Base-by-base conservation (phyloP, 176 grass and related monocot species). In the Paspalum notatum region DNA sequence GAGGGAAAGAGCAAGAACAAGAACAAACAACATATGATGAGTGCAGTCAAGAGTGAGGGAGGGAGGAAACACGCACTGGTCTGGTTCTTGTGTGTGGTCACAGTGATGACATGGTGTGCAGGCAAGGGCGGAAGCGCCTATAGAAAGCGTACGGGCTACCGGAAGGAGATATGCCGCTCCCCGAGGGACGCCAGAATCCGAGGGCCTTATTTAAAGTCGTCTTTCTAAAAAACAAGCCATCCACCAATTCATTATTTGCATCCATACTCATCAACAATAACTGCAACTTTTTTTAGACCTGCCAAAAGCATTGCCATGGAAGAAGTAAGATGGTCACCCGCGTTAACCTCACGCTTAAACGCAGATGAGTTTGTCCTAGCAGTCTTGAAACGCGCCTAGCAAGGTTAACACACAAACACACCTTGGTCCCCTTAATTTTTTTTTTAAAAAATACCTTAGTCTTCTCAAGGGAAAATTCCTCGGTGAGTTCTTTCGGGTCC, bases 151-250 rank as follows among this genome's bases (percentile, higher is more conserved):
- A 56, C 47, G 49, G 17, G 75, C 45, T 71, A 71, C 14, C 24
- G 12, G 61, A 9, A 60, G 52, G 26, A 69, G 53, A 59, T 54
- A 62, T 54, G 66, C 66, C 55, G 82, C 83, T 32, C 32, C 53
- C 44, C 83, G 55, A 71, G 74, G 27, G 37, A n/a, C 37, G 66
- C 66, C 56, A 79, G 83, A 62, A 71, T 71, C 83, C 66, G 37
- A 71, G 65, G 83, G 71, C 60, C 49, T 56, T 83, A 66, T 83
- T 83, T 83, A 75, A 66, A 83, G 71, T 26, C 59, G 2, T 48
- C 11, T 38, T 37, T 66, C 71, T 75, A 6, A 79, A 72, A 79
- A 66, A 42, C 47, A 64, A 22, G 24, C 75, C 76, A 72, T 56
- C 24, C 5, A 22, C 1, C 5, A 0, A 46, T 54, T 65, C 5